A percentile compares a stretch with the other conserved stretches of the same genome.
Evolutionary conservation across 257 asterid species (phyloP).

Genomic region (Solanum pennellii): DNA sequence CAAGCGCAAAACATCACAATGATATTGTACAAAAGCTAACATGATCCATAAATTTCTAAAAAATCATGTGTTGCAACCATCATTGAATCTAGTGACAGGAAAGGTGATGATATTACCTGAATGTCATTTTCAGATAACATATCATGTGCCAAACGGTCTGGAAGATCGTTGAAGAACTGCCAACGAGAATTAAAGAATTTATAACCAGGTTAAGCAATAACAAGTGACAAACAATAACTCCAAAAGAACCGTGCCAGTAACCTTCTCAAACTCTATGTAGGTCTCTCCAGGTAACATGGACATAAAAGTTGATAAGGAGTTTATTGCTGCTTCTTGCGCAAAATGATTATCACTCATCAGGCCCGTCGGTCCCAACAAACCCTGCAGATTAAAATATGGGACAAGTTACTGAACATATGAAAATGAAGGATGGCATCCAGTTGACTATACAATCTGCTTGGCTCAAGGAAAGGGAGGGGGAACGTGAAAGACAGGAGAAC

Average conservation of each 20-base stretch:
- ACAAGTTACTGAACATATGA: not conserved
- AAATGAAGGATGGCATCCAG: not conserved
- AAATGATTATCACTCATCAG: conserved; percentile 54
- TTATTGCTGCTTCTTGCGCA: conserved; percentile 74
- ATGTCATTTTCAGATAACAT: conserved; percentile 64
- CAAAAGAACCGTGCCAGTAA: conserved; percentile 11
- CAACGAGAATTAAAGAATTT: conserved; percentile 6
- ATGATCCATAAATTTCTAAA: not conserved
- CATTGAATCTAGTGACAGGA: not conserved
- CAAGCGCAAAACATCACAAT: not conserved
- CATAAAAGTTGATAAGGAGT: conserved; percentile 76
- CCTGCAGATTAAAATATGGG: conserved; percentile 30
- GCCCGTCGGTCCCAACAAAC: conserved; percentile 62
- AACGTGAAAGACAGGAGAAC: not conserved
- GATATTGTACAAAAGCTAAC: not conserved
- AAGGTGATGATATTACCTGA: conserved; percentile 40
- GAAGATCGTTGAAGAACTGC: conserved; percentile 70
- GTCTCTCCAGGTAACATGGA: conserved; percentile 73
- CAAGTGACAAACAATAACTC: not conserved
- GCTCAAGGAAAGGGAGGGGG: not conserved
- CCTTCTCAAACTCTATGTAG: conserved; percentile 85
- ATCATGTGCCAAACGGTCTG: conserved; percentile 66
- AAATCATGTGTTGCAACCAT: not conserved
- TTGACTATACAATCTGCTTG: not conserved
- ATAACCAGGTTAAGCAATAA: not conserved